Conservation (phyloP, 495 filamentous ascomycete species). For the Penicillium psychrofluorescens region DNA sequence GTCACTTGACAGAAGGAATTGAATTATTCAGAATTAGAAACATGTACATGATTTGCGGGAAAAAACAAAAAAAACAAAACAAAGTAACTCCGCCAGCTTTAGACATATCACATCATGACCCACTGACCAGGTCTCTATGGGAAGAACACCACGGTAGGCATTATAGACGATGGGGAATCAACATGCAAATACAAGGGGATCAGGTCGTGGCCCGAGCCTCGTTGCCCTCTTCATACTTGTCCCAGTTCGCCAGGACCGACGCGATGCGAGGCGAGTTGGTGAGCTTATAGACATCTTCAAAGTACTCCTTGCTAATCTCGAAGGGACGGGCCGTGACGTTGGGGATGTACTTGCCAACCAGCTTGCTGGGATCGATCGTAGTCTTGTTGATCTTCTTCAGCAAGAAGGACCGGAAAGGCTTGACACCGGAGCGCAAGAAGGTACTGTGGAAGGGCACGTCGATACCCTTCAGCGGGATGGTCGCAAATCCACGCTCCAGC, state of each 20-base stretch:
- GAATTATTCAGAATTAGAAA: background rate
- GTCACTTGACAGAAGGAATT: background rate
- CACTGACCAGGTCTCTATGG: conserved; percentile 17
- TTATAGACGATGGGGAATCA: conserved; percentile 15
- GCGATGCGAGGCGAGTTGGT: conserved; percentile 92
- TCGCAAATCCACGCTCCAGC: conserved; percentile 90
- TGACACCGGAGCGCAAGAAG: conserved; percentile 93
- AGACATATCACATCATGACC: conserved; percentile 26
- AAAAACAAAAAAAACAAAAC: background rate
- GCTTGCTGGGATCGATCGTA: conserved; percentile 90
- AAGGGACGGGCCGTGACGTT: conserved; percentile 96
- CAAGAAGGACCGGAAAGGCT: conserved; percentile 94
- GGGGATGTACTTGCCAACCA: conserved; percentile 97
- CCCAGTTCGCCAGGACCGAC: conserved; percentile 80
- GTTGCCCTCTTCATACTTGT: conserved; percentile 51
- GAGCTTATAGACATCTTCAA: conserved; percentile 92
- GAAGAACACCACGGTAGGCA: conserved; percentile 10
- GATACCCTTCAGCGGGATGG: conserved; percentile 92
- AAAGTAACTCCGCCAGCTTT: conserved; percentile 5
- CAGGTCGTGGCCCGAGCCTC: conserved; percentile 15
- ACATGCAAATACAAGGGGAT: conserved; percentile 5
- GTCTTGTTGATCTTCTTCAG: conserved; percentile 99
- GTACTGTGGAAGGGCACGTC: conserved; percentile 99
- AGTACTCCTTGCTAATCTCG: conserved; percentile 95
- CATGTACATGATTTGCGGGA: conserved; percentile 1